phyloP scores from a whole-genome alignment of 805 yeast genomes.

The Saccharomycopsis guyanensis region DNA sequence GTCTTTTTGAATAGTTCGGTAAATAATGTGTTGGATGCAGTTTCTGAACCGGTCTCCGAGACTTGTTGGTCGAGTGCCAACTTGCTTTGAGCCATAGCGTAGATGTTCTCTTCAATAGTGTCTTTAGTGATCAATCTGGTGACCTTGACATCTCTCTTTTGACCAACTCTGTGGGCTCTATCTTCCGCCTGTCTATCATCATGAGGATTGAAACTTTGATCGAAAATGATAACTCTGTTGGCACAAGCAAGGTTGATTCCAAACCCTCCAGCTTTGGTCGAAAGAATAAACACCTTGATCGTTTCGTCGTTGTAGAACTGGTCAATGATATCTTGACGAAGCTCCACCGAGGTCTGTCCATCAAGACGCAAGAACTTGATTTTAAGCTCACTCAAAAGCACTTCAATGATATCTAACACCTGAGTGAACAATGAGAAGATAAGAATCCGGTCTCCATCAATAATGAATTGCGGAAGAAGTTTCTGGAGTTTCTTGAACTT shows the following conservation, averaged over 20 bases:
- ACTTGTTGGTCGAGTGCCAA: constrained; percentile 59
- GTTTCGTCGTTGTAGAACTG: constrained; percentile 72
- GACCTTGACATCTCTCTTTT: constrained; percentile 75
- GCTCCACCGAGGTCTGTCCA: constrained; percentile 90
- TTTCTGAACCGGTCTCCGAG: constrained; percentile 6
- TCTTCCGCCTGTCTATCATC: constrained; percentile 99
- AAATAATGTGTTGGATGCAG: constrained; percentile 5
- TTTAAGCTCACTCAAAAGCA: constrained; percentile 52
- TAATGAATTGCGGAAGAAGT: constrained; percentile 50
- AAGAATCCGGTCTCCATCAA: constrained; percentile 56
- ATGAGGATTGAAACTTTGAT: constrained; percentile 94
- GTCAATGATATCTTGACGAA: constrained; percentile 87
- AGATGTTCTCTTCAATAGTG: constrained; percentile 85
- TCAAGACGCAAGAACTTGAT: constrained; percentile 79
- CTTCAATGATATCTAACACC: constrained; percentile 80
- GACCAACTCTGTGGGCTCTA: constrained; percentile 97
- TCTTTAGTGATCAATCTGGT: constrained; percentile 62
- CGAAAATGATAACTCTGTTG: constrained; percentile 83
- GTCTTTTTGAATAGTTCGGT: constrained; percentile 11
- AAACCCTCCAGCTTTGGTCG: constrained; percentile 98
- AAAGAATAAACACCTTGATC: constrained; percentile 78
- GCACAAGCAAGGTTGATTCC: constrained; percentile 97
- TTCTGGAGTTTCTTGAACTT: constrained; percentile 54
- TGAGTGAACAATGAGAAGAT: constrained; percentile 91
- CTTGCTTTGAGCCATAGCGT: constrained; percentile 81